A percentile compares a stretch with the other conserved stretches of the same genome.
Evolutionary conservation across 805 yeast genomes (phyloP).

Genomic region (Yamadazyma tumulicola): DNA sequence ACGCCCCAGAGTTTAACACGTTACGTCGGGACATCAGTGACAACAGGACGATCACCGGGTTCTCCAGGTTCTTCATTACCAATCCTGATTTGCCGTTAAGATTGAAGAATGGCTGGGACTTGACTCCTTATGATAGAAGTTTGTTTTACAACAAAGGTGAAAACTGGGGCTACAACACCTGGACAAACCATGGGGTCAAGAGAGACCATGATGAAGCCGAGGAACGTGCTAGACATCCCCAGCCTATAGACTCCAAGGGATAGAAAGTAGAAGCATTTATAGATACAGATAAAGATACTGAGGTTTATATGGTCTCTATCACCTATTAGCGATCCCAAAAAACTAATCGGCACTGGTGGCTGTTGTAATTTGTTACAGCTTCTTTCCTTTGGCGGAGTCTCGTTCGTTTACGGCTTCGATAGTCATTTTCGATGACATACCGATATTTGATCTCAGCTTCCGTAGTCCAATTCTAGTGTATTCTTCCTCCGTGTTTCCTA

Average conservation of each 20-base stretch:
- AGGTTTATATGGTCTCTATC: no score
- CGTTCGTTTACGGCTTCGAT: no score
- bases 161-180: slow-evolving; percentile 28
- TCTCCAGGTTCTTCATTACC: slow-evolving; percentile 36
- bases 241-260: neutral
- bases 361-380: no score
- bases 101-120: slow-evolving; percentile 30
- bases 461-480: no score
- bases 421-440: no score
- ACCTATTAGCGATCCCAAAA: no score
- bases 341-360: no score
- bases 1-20: slow-evolving; percentile 20
- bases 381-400: no score
- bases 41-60: slow-evolving; percentile 41
- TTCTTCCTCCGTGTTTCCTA: no score
- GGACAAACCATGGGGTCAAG: slow-evolving; percentile 9
- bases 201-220: slow-evolving; percentile 5
- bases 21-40: slow-evolving; percentile 16
- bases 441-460: no score
- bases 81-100: slow-evolving; percentile 45
- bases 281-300: neutral
- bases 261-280: neutral
- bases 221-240: no score
- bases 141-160: slow-evolving; percentile 30
- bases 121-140: slow-evolving; percentile 37